Conservation (phyloP, 179 eudicot species). For the Beta corolliflora region DNA sequence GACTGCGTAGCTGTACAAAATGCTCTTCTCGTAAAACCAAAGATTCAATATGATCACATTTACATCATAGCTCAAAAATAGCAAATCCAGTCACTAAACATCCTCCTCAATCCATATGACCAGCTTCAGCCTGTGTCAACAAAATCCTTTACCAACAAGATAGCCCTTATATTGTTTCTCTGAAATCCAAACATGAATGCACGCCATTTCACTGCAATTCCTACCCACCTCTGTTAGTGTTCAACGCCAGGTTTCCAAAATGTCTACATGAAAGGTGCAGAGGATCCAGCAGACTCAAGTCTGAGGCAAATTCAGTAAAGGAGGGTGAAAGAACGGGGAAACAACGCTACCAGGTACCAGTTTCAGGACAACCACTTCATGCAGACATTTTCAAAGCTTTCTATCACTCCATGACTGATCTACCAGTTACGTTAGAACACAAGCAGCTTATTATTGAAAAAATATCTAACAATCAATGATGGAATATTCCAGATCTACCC, state of each 20-base stretch:
- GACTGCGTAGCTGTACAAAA: background rate
- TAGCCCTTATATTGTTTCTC: background rate
- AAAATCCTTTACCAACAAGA: background rate
- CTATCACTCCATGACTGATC: background rate
- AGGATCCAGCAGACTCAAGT: background rate
- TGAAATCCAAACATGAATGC: background rate
- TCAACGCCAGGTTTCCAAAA: background rate
- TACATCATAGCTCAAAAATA: background rate
- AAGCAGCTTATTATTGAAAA: background rate
- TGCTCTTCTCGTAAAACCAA: background rate
- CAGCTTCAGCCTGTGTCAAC: background rate
- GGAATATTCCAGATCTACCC: background rate
- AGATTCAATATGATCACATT: background rate
- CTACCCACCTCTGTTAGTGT: background rate
- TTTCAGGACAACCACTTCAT: background rate
- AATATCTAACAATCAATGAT: background rate
- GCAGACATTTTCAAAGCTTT: background rate
- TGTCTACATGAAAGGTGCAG: background rate
- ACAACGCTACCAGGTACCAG: background rate
- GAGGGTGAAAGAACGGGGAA: background rate
- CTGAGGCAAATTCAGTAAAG: background rate
- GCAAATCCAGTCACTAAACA: background rate
- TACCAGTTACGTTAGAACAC: background rate
- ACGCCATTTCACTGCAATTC: background rate
- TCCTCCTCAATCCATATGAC: conserved; percentile 2